Evolutionary conservation across 2,329 filamentous ascomycete species (phyloP), one percentile per base, ranked within the genome.

Genomic region (Arthroderma uncinatum): DNA sequence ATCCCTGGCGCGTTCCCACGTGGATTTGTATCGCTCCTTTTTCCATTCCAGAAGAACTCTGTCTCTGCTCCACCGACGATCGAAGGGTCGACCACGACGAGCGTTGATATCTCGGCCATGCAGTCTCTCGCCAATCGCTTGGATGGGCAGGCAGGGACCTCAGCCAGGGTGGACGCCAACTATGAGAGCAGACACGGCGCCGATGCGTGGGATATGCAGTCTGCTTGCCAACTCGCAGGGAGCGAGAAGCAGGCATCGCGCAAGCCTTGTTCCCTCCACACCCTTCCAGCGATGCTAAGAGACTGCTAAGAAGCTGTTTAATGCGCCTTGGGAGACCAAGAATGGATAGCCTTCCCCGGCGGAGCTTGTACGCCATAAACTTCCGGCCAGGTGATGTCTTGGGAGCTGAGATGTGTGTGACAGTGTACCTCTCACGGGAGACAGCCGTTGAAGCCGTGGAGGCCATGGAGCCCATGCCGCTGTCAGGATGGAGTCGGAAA

Each of bases 1-100:
- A 48, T 48, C 44, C 44, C 44, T 48, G 44, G 21, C 44, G 16
- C 44, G 44, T n/a, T 21, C n/a, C 44, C 44, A 48, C 44, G 44
- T 48, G 44, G 44, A 30, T 48, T 48, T n/a, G 12, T 30, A 28
- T 48, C 12, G 21, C 21, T 16, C 23, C 10, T 48, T 48, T 48
- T 4, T 47, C 40, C 10, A 23, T 48, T 48, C 44, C 44, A 48
- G 44, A 48, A 48, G 44, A 48, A 48, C 44, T 48, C 44, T 48
- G 44, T 48, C 44, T 16, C 36, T 39, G 4, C 44, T 48, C 44
- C 44, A 48, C 44, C 44, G 44, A 48, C 44, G 44, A 48, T 48
- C 44, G 44, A 48, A 30, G 10, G 14, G 8, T 39, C 5, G 5
- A 4, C 14, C 5, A 16, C 36, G 36, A 39, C 14, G 33, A 34